Conservation (phyloP, 305 asterid species). For the Plantago rigida region DNA sequence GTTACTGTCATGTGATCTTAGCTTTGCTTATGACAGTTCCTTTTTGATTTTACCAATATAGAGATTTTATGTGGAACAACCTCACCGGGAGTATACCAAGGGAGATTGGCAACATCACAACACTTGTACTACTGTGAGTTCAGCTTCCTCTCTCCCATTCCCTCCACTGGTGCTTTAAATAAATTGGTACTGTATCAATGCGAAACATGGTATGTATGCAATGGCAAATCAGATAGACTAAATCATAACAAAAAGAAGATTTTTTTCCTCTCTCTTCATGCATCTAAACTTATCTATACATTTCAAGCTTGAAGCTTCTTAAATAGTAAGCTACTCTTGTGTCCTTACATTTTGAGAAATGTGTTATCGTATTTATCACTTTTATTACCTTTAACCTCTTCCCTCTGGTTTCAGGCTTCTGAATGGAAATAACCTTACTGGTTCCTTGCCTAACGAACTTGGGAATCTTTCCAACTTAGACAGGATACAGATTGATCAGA, state of each 20-base stretch:
- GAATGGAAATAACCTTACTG: slow-evolving; percentile 84
- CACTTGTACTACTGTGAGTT: slow-evolving; percentile 69
- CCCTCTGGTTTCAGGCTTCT: slow-evolving; percentile 58
- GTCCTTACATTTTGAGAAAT: background rate
- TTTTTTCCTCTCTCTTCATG: background rate
- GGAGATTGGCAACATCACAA: slow-evolving; percentile 73
- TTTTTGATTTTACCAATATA: slow-evolving; percentile 26
- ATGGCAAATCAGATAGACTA: slow-evolving; percentile 7
- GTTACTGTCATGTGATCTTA: slow-evolving; percentile 7
- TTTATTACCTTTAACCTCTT: slow-evolving; percentile 2
- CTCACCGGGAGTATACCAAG: slow-evolving; percentile 75
- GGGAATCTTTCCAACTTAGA: slow-evolving; percentile 70
- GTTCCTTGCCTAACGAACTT: slow-evolving; percentile 86
- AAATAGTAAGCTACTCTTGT: background rate
- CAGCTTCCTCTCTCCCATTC: background rate
- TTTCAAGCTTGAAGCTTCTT: background rate
- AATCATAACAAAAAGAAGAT: slow-evolving; percentile 1
- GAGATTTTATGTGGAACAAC: slow-evolving; percentile 96
- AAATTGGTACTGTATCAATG: background rate
- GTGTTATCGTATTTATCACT: slow-evolving; percentile 18
- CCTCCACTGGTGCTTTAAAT: background rate
- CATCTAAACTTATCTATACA: background rate
- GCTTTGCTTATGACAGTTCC: slow-evolving; percentile 15
- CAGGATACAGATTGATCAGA: slow-evolving; percentile 94
- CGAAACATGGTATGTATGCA: background rate